Conservation (phyloP, 2,329 filamentous ascomycete species). For the Claviceps sorghi region DNA sequence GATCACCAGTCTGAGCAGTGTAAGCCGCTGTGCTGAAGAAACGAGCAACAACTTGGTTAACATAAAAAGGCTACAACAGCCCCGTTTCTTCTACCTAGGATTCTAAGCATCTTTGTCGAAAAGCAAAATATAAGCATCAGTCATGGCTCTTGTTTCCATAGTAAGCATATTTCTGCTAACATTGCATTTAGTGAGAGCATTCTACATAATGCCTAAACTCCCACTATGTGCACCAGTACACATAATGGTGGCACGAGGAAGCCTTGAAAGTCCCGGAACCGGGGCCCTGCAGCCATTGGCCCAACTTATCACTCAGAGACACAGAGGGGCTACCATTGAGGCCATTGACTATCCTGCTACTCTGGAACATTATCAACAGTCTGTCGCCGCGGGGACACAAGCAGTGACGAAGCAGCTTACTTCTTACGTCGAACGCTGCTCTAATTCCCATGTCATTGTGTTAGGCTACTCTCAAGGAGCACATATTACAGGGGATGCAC, state of each 20-base stretch:
- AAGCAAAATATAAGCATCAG: background rate
- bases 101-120: too few relatives aligned
- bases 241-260: background rate
- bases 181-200: background rate
- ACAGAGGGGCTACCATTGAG: background rate
- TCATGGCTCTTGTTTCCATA: background rate
- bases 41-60: too few relatives aligned
- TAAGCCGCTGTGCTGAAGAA: too few relatives aligned
- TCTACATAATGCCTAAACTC: background rate
- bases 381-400: background rate
- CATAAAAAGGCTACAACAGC: too few relatives aligned
- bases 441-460: background rate
- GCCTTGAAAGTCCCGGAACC: background rate
- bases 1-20: too few relatives aligned
- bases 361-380: background rate
- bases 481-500: constrained; percentile 1
- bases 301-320: background rate
- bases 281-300: background rate
- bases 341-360: background rate
- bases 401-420: background rate
- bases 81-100: too few relatives aligned
- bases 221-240: background rate
- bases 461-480: constrained; percentile 1
- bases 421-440: background rate
- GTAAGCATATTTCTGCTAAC: background rate